A percentile compares a stretch with the other conserved stretches of the same genome.
Conservation (phyloP, 441 rosid species). For the Metrosideros polymorpha region DNA sequence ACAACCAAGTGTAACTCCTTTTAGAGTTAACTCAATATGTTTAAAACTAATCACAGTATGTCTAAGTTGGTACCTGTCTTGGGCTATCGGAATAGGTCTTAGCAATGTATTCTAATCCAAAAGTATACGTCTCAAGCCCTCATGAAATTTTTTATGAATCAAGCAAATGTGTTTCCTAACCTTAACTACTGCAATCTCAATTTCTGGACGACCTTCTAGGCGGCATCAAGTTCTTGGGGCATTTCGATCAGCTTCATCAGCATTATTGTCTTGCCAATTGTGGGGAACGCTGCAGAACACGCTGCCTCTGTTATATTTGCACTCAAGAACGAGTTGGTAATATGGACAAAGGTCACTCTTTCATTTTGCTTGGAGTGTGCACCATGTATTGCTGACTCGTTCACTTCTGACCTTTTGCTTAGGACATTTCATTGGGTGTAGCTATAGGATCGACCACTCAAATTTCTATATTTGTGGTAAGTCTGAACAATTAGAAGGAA, state of each 20-base stretch:
- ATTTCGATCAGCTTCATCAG: conserved; percentile 43
- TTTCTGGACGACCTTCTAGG: conserved; percentile 15
- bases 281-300: conserved; percentile 63
- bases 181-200: neutral
- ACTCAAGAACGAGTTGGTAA: conserved; percentile 40
- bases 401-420: neutral
- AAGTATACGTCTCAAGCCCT: neutral
- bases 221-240: conserved; percentile 75
- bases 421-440: conserved; percentile 63
- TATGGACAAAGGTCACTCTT: neutral
- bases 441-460: conserved; percentile 61
- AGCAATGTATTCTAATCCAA: neutral
- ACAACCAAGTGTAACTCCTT: neutral
- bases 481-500: neutral
- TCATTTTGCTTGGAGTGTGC: neutral
- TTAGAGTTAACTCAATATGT: neutral
- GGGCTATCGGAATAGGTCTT: neutral
- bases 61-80: neutral
- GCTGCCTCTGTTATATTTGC: conserved; percentile 55
- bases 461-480: conserved; percentile 56
- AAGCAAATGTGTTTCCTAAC: neutral
- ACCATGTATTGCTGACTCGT: neutral
- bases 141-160: neutral
- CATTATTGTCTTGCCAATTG: conserved; percentile 50
- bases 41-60: neutral